phyloP scores from a whole-genome alignment of 176 grass and related monocot species.

The Alopecurus myosuroides region DNA sequence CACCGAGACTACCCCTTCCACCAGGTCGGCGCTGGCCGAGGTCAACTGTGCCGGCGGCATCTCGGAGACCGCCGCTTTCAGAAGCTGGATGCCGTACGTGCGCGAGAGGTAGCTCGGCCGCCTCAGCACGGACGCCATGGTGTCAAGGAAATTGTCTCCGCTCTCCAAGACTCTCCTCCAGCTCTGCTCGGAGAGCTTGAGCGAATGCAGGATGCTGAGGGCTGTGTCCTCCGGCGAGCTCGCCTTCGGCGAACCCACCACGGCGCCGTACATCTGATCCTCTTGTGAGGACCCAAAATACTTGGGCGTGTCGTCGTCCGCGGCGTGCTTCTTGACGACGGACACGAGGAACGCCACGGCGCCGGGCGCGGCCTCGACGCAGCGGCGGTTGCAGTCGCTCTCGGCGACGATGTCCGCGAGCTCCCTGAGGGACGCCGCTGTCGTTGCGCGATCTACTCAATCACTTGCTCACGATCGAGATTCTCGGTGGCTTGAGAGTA shows the following conservation, averaged over 20 bases:
- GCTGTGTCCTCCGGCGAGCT: constrained; percentile 44
- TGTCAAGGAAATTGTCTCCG: constrained; percentile 24
- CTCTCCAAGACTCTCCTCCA: constrained; percentile 23
- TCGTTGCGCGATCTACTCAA: no score
- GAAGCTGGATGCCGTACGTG: constrained; percentile 36
- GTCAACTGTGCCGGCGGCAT: constrained; percentile 29
- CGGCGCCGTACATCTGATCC: neutral
- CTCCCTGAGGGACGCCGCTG: constrained; percentile 35
- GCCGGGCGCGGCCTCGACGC: constrained; percentile 38
- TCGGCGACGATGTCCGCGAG: constrained; percentile 44
- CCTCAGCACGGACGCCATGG: constrained; percentile 43
- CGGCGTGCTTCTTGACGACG: constrained; percentile 25
- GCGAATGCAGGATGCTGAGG: constrained; percentile 52
- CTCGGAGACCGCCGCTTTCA: constrained; percentile 42
- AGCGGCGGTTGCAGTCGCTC: constrained; percentile 62
- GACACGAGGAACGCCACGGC: constrained; percentile 47
- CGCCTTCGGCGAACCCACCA: neutral
- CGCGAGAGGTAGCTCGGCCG: constrained; percentile 50
- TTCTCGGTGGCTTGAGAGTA: no score
- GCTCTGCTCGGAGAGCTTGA: constrained; percentile 46
- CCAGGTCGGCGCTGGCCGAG: constrained; percentile 28
- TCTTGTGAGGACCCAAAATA: neutral
- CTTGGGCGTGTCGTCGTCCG: neutral
- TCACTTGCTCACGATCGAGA: no score
- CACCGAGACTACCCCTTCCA: constrained; percentile 37